Evolutionary conservation across 441 rosid genomes (phyloP).

Genomic region (Rhodomyrtus psidioides): DNA sequence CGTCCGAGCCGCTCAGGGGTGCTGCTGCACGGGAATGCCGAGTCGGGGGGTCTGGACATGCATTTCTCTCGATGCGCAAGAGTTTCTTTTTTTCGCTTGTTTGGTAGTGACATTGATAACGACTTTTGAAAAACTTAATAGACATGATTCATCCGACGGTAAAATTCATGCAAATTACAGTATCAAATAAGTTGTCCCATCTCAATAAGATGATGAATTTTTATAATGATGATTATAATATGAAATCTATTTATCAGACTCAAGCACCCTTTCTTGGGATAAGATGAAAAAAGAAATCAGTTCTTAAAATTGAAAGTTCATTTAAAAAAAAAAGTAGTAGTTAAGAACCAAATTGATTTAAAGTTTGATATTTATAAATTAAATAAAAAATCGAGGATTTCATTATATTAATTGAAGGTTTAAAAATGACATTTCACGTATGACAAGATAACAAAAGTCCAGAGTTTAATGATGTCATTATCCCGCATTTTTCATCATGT

Average conservation of each 20-base stretch:
- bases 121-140: not conserved
- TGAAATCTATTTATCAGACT: not conserved
- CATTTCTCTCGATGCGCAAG: fast-evolving
- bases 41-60: fast-evolving
- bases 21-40: not conserved
- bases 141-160: too few relatives aligned
- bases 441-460: not conserved
- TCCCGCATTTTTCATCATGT: not conserved
- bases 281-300: too few relatives aligned
- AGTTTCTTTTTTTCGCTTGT: too few relatives aligned
- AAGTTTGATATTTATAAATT: too few relatives aligned
- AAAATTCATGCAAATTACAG: too few relatives aligned
- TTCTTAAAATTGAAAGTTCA: not conserved
- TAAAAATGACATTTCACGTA: not conserved
- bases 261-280: not conserved
- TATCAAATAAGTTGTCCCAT: not conserved
- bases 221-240: too few relatives aligned
- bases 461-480: not conserved
- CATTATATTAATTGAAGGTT: not conserved
- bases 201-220: not conserved
- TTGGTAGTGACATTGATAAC: fast-evolving
- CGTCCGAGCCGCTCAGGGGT: too few relatives aligned
- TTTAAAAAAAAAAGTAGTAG: not conserved
- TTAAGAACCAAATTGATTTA: not conserved
- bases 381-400: fast-evolving